These are phyloP conservation scores for Penicillium subrubescens DNA, from an alignment of 495 filamentous ascomycete genomes.

Conservation along the genomic window DNA sequence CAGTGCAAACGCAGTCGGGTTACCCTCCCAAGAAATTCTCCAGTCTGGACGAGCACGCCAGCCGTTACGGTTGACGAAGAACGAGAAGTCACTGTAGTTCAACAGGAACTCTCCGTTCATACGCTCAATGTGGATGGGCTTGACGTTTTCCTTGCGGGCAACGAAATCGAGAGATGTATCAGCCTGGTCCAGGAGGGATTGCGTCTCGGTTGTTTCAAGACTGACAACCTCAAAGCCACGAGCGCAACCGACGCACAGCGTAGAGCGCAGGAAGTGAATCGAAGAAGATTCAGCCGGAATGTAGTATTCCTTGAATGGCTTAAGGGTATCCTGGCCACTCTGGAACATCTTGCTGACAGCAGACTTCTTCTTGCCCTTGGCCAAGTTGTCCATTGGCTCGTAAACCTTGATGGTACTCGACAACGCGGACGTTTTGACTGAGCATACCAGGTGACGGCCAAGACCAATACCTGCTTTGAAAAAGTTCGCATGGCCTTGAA, in stretches of 20 bases:
- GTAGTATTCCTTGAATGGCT: constrained; percentile 98
- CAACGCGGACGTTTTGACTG: constrained; percentile 85
- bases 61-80: constrained; percentile 98
- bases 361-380: constrained; percentile 85
- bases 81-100: constrained; percentile 97
- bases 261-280: constrained; percentile 95
- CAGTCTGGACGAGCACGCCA: constrained; percentile 96
- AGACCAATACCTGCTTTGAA: constrained; percentile 97
- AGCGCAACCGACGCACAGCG: constrained; percentile 93
- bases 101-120: constrained; percentile 95
- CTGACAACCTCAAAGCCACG: constrained; percentile 96
- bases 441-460: constrained; percentile 91
- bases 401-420: constrained; percentile 97
- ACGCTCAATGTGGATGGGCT: constrained; percentile 97
- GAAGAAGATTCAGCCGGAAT: constrained; percentile 95
- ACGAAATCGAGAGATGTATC: constrained; percentile 98
- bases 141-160: constrained; percentile 84
- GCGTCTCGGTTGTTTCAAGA: constrained; percentile 95
- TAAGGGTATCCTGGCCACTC: constrained; percentile 88
- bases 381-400: constrained; percentile 90
- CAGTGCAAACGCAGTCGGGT: constrained; percentile 85
- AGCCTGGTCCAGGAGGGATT: constrained; percentile 94
- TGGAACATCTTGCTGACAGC: constrained; percentile 95
- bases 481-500: constrained; percentile 95
- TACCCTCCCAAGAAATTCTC: constrained; percentile 97